phyloP scores from a whole-genome alignment of 345 rosid species.

The Chamaenerion angustifolium region DNA sequence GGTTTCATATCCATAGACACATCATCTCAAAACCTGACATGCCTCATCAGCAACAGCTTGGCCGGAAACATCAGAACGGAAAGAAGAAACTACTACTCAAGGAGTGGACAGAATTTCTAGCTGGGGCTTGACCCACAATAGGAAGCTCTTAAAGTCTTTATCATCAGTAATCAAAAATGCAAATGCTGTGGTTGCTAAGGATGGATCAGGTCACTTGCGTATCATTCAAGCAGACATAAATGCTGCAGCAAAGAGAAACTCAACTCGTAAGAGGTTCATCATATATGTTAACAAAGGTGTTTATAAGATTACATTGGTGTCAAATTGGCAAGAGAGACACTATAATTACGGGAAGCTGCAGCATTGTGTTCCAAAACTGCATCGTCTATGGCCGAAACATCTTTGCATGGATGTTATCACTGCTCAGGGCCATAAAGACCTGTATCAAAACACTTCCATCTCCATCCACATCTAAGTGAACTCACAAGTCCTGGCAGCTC shows the following conservation, averaged over 20 bases:
- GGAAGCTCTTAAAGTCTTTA: constrained; percentile 21
- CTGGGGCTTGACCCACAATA: constrained; percentile 20
- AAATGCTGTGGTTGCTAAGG: constrained; percentile 28
- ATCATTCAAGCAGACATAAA: constrained; percentile 22
- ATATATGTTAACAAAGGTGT: constrained; percentile 19
- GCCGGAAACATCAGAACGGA: constrained; percentile 13
- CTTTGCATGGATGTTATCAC: constrained; percentile 36
- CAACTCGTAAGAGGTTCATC: constrained; percentile 14
- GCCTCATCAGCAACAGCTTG: constrained; percentile 23
- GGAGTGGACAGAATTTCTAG: constrained; percentile 12
- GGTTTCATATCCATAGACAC: constrained; percentile 18
- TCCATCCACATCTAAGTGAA: constrained; percentile 23
- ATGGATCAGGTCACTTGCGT: constrained; percentile 22
- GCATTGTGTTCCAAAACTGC: constrained; percentile 46
- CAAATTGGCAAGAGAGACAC: constrained; percentile 16
- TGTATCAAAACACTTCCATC: constrained; percentile 43
- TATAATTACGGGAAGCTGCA: constrained; percentile 21
- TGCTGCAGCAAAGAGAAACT: constrained; percentile 18
- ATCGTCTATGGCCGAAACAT: constrained; percentile 29
- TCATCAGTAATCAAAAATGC: constrained; percentile 13
- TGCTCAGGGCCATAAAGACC: constrained; percentile 46
- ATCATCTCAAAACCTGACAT: constrained; percentile 17
- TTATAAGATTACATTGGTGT: constrained; percentile 18
- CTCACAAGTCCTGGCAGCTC: constrained; percentile 34
- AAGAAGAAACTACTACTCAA: constrained; percentile 2